A percentile compares a stretch with the other conserved stretches of the same genome.
Evolutionary conservation across 2,329 filamentous ascomycete genomes (phyloP).

Genomic region (Plectosphaerella plurivora): DNA sequence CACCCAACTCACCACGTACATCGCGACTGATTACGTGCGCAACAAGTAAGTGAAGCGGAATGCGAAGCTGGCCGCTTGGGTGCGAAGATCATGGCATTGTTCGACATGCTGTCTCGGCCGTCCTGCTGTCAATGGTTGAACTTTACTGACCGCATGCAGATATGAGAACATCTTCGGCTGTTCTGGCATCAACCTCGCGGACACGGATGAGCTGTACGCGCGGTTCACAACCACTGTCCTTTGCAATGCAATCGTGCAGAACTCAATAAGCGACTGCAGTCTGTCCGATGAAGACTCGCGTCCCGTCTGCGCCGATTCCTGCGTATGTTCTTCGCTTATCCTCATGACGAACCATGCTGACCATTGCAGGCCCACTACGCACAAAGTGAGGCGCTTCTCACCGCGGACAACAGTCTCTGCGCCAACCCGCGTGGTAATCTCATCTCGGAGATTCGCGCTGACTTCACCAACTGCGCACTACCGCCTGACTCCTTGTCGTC

Average conservation of each 20-base stretch:
- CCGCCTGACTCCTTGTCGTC: constrained; percentile 73
- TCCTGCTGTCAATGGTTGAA: constrained; percentile 12
- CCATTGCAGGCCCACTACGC: constrained; percentile 67
- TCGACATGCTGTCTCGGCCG: not conserved
- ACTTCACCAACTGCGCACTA: constrained; percentile 85
- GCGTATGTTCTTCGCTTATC: constrained; percentile 47
- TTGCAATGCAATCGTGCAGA: constrained; percentile 92
- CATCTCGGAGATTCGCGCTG: constrained; percentile 75
- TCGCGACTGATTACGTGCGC: constrained; percentile 70
- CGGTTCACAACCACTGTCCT: constrained; percentile 89
- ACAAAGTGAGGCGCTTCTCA: constrained; percentile 81
- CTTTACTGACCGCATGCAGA: constrained; percentile 40
- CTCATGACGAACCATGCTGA: constrained; percentile 14
- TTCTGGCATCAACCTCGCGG: constrained; percentile 67
- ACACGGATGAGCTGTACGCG: constrained; percentile 81
- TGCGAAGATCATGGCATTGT: not conserved
- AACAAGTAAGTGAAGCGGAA: constrained; percentile 59
- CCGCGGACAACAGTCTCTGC: constrained; percentile 71
- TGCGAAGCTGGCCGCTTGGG: no score
- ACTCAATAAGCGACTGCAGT: constrained; percentile 67
- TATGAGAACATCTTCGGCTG: constrained; percentile 82
- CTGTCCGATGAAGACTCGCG: constrained; percentile 59
- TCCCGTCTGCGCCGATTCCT: constrained; percentile 86
- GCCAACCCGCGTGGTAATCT: constrained; percentile 60
- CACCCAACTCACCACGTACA: constrained; percentile 64